Evolutionary conservation across 1,284 basidiomycete genomes (phyloP).

Genomic region (Marasmius oreades): DNA sequence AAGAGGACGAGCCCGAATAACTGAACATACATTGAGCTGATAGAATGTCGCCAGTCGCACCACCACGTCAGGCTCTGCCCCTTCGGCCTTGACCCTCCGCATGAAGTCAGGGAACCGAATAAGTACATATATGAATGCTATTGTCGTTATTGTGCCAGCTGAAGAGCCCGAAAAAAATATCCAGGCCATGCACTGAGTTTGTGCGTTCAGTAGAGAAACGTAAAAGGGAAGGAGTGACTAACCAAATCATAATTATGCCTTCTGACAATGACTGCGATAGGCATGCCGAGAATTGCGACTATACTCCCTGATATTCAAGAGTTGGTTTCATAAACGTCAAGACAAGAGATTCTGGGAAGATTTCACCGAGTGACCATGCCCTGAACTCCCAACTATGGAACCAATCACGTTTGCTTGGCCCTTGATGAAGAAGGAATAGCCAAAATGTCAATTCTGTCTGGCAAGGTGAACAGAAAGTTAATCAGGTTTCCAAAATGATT

Average conservation of each 20-base stretch:
- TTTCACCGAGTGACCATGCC: conserved; percentile 54
- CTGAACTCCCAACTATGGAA: conserved; percentile 66
- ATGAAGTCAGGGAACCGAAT: conserved; percentile 66
- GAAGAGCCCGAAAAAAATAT: conserved; percentile 65
- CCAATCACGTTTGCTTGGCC: conserved; percentile 63
- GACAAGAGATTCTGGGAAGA: conserved; percentile 3
- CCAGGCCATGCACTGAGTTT: conserved; percentile 56
- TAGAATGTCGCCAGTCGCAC: conserved; percentile 68
- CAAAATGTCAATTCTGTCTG: conserved; percentile 68
- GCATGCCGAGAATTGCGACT: conserved; percentile 61
- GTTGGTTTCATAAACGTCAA: background rate
- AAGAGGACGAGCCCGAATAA: background rate
- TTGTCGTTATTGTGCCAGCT: conserved; percentile 58
- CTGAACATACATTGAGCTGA: conserved; percentile 61
- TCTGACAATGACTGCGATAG: conserved; percentile 56
- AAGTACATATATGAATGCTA: conserved; percentile 66
- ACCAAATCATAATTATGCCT: conserved; percentile 55
- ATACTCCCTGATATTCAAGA: conserved; percentile 47
- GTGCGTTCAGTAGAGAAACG: background rate
- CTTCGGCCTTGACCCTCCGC: conserved; percentile 59
- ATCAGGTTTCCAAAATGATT: background rate
- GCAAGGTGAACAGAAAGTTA: conserved; percentile 8
- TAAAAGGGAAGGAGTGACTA: conserved; percentile 17
- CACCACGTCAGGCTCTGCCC: conserved; percentile 67
- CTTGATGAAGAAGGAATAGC: conserved; percentile 73